Evolutionary conservation across 768 basidiomycete species (phyloP), one percentile per base, ranked within the genome.

Genomic region (Porpolomopsis calyptriformis): DNA sequence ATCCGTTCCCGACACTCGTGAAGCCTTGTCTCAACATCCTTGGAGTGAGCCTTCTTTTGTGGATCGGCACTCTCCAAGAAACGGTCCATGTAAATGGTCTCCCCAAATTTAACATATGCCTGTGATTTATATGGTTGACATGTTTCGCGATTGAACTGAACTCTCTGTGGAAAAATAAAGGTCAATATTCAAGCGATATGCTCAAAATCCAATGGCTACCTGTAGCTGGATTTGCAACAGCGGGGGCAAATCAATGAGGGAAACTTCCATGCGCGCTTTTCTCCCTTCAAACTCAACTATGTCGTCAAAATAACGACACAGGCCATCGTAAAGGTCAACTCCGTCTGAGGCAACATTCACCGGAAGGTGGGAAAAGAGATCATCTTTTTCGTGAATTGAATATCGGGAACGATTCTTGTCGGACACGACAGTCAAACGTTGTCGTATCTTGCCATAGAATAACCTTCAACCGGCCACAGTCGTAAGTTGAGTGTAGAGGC

Each of bases 101-200:
- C 86, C 14, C 73, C 80, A 58, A 94, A 96, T 55, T 82, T 85
- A 52, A 99, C 83, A 61, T 91, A 94, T 3, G 90, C 91, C 57
- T 99, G 94, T 4, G 88, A 91, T 63, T 99, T 99, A 70, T 87
- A 91, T 12, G 91, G 82, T 52, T 92, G 86, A 46, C 89, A 72
- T 1, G 85, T 90, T 53, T 89, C 84, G 7, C 90, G 78, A 59
- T 98, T 90, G 67, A 91, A 98, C 72, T 94, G 91, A 3, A 91
- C 92, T 47, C 92, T 71, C 90, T 93, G 53, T 19, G 42, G 43
- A 40, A 39, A 51, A 43, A 50, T 53, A 34, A 43, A 49, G n/a
- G 43, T 47, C 39, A 39, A 22, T 16, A 9, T 41, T 35, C 19
- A 9, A 16, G 8, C 27, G n/a, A 14, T 45, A 36, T 25, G 27